Evolutionary conservation across 1,284 basidiomycete species (phyloP).

Genomic region (Cutaneotrichosporon cavernicola): DNA sequence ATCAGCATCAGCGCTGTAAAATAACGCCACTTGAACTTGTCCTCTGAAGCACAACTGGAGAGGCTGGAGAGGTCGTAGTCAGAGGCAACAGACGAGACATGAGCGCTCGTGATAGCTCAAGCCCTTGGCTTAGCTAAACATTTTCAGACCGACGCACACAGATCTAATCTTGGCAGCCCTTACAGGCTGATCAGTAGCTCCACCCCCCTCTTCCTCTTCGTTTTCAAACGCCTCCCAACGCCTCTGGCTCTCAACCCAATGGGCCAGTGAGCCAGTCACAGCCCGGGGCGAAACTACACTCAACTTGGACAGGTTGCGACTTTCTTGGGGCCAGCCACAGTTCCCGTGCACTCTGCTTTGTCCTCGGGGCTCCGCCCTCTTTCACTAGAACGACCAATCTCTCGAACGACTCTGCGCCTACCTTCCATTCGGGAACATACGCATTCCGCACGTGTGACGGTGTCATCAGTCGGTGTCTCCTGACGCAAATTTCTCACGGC

Average conservation of each 20-base stretch:
- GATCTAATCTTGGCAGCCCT: not conserved
- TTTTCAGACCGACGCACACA: no score
- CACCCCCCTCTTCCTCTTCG: not conserved
- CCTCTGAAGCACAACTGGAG: no score
- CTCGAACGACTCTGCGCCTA: not conserved
- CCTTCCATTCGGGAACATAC: slow-evolving; percentile 2
- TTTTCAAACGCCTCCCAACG: not conserved
- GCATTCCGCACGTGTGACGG: not conserved
- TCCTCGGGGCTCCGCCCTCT: not conserved
- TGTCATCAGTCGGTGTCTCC: not conserved
- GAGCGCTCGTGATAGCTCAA: no score
- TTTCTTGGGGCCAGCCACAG: not conserved
- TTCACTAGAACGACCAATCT: not conserved
- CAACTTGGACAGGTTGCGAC: no score
- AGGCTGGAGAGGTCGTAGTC: no score
- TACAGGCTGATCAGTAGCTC: not conserved
- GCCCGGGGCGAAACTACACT: not conserved
- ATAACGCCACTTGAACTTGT: no score
- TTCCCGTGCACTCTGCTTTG: not conserved
- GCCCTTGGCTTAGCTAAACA: no score
- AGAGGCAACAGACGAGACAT: no score
- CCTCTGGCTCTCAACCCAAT: not conserved
- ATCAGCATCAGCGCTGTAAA: not conserved
- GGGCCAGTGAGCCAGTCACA: not conserved
- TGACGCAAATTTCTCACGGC: not conserved